phyloP scores from a whole-genome alignment of 2,329 filamentous ascomycete species.

The Diaporthe nobilis region DNA sequence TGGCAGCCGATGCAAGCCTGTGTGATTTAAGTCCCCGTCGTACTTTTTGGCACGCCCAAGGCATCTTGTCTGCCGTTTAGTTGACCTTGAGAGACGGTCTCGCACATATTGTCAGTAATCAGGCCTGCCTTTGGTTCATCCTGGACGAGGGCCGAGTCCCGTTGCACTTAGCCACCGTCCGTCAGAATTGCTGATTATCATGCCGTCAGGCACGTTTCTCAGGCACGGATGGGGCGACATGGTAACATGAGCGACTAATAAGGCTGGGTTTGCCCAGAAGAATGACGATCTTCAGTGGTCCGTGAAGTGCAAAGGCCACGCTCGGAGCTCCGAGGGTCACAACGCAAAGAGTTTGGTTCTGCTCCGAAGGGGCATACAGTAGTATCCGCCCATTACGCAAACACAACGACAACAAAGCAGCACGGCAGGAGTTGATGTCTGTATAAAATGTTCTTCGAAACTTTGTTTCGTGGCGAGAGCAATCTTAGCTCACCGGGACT shows the following conservation, averaged over 20 bases:
- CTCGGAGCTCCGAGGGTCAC: constrained; percentile 28
- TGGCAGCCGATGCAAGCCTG: background rate
- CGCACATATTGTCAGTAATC: background rate
- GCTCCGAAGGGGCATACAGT: background rate
- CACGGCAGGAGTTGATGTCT: background rate
- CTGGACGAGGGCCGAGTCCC: background rate
- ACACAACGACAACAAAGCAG: background rate
- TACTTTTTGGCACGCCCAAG: background rate
- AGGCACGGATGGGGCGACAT: background rate
- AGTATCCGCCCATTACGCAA: background rate
- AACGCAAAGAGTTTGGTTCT: background rate
- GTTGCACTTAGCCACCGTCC: background rate
- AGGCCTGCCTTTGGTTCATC: background rate
- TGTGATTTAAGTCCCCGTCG: background rate
- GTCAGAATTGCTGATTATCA: background rate
- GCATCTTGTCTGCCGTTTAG: background rate
- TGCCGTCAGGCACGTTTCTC: background rate
- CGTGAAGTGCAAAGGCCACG: background rate
- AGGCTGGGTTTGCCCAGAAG: background rate
- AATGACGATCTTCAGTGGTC: background rate
- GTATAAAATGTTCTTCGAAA: background rate
- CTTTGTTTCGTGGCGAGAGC: background rate
- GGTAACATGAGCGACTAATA: background rate
- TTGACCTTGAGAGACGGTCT: background rate
- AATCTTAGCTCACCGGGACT: background rate